Evolutionary conservation across 768 basidiomycete genomes (phyloP).

Genomic region (Cyclocybe aegerita): DNA sequence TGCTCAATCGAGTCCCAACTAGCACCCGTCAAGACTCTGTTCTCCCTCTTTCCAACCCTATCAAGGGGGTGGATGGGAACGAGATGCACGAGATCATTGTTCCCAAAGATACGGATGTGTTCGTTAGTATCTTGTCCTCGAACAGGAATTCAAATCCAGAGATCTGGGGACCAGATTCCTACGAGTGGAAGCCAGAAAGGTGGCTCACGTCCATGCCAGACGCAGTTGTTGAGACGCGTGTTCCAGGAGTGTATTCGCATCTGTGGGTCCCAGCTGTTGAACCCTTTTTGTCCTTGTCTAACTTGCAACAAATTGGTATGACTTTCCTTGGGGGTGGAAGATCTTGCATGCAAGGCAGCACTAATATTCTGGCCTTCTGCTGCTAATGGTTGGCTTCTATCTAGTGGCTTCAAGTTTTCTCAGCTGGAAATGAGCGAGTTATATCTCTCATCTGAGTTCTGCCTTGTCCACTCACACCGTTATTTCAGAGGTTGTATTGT

Average conservation of each 20-base stretch:
- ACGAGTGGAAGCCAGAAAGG: slow-evolving; percentile 47
- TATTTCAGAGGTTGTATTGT: slow-evolving; percentile 20
- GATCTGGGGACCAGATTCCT: slow-evolving; percentile 47
- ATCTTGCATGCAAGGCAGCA: slow-evolving; percentile 38
- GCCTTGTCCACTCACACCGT: neutral
- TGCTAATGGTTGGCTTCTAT: neutral
- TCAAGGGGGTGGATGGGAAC: slow-evolving; percentile 19
- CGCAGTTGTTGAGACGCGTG: slow-evolving; percentile 26
- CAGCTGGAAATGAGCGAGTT: slow-evolving; percentile 24
- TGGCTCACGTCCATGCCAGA: slow-evolving; percentile 35
- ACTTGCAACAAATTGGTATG: slow-evolving; percentile 28
- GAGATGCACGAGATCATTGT: slow-evolving; percentile 29
- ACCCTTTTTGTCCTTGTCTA: neutral
- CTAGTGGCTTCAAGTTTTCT: slow-evolving; percentile 17
- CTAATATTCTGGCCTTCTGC: neutral
- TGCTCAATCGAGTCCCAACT: neutral
- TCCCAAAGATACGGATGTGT: slow-evolving; percentile 31
- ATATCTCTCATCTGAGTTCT: neutral
- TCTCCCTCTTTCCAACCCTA: slow-evolving; percentile 20
- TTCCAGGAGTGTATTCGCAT: slow-evolving; percentile 44
- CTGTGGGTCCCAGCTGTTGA: slow-evolving; percentile 21
- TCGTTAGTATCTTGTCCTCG: slow-evolving; percentile 27
- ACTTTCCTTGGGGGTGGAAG: slow-evolving; percentile 42
- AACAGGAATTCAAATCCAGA: slow-evolving; percentile 36
- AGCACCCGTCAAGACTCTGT: slow-evolving; percentile 20